Percentiles rank a stretch among this genome's conserved stretches.
These are phyloP conservation scores for Mycosphaerella sp. DNA, from an alignment of 2,329 filamentous ascomycete species.

Conservation along the genomic window DNA sequence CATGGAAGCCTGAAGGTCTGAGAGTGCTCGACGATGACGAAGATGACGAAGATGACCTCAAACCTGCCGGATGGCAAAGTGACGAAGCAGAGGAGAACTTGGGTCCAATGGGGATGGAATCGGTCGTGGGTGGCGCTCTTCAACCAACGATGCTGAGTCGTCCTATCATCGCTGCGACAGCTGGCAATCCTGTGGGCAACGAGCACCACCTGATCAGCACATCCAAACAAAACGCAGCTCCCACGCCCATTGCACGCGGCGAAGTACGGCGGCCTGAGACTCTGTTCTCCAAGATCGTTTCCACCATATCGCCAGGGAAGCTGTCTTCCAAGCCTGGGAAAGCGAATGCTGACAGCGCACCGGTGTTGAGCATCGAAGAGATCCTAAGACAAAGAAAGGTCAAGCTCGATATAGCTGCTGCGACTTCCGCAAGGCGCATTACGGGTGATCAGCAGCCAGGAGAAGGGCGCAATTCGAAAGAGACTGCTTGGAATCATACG, in stretches of 20 bases:
- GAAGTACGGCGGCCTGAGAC: not conserved
- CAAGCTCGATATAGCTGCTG: not conserved
- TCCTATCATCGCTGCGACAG: not conserved
- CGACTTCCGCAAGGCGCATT: not conserved
- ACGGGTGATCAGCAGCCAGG: not conserved
- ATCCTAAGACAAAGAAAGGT: slow-evolving; percentile 1
- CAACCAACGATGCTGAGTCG: not conserved
- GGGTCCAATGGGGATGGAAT: not conserved
- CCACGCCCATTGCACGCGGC: not conserved
- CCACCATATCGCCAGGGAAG: not conserved
- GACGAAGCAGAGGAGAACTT: slow-evolving; percentile 10
- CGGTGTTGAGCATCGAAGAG: not conserved
- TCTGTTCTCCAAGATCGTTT: not conserved
- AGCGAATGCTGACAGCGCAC: not conserved
- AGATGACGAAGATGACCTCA: slow-evolving; percentile 33
- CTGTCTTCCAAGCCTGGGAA: not conserved
- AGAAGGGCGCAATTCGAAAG: not conserved
- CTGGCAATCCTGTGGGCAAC: not conserved
- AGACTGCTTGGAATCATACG: not conserved
- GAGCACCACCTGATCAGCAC: not conserved
- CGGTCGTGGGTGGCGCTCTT: not conserved
- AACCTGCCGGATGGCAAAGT: slow-evolving; percentile 7
- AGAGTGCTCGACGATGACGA: slow-evolving; percentile 38
- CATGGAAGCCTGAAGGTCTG: slow-evolving; percentile 47
- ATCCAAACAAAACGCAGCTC: not conserved